Evolutionary conservation across 2,329 filamentous ascomycete species (phyloP), one percentile per base, ranked within the genome.

Genomic region (Tetracladium maxilliforme): DNA sequence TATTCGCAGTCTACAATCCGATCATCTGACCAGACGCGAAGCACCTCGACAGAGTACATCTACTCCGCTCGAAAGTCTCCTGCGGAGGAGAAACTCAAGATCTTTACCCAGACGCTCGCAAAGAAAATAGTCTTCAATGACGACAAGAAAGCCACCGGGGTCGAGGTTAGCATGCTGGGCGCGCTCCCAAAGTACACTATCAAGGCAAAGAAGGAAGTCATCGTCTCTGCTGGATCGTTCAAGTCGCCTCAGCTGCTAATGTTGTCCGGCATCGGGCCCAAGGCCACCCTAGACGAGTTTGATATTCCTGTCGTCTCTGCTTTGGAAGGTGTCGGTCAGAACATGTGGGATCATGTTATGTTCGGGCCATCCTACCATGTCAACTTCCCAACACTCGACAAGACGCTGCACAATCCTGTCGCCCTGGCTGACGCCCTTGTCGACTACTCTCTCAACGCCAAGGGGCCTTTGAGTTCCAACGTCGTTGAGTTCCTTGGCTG

Each of bases 181-280:
- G 13, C n/a, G n/a, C n/a, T n/a, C n/a, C n/a, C 30, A n/a, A 13
- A 21, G 4, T 36, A 26, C n/a, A 37, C 28, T 1, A 31, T 41
- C 8, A 10, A 12, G 9, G 36, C 37, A 4, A 27, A 9, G 4
- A 32, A 32, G 23, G 62, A 66, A 33, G 53, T 67, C 10, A 63
- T 67, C 20, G 30, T 66, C 8, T 51, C 54, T 0, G 58, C 55
- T 2, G 62, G 63, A 9, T 44, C 53, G 3, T 59, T 64, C 37
- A 61, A 63, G 38, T 54, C 55, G 4, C 62, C 62, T 1, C 57
- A 64, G 31, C 48, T 67, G 5, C 52, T 68, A 4, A 58, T 61
- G 41, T 48, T 64, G 1, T 61, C 56, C 23, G 62, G 63, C 7
- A 47, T 67, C 14, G 61, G 61, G 0, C 51, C 56, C 2, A 43